Evolutionary conservation across 768 basidiomycete genomes (phyloP).

Genomic region (Boletales sp.): DNA sequence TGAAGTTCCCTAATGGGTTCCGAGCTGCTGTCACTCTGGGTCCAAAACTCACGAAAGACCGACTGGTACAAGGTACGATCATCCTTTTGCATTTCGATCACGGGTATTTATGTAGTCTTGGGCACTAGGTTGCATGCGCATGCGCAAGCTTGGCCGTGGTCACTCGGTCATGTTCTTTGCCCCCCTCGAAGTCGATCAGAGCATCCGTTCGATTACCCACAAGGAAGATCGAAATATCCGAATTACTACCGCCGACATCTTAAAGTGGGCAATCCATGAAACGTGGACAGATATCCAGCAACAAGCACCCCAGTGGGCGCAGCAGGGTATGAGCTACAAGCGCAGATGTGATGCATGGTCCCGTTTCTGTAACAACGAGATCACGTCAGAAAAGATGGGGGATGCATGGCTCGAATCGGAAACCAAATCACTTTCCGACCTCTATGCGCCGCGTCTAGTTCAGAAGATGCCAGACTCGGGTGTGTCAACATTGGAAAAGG

Average conservation of each 20-base stretch:
- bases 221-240: constrained; percentile 2
- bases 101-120: background rate
- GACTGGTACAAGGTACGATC: constrained; percentile 40
- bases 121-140: background rate
- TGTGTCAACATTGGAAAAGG: background rate
- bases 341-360: constrained; percentile 11
- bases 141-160: background rate
- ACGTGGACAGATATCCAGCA: constrained; percentile 39
- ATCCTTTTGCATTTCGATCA: background rate
- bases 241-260: constrained; percentile 26
- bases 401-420: constrained; percentile 38
- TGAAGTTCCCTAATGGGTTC: constrained; percentile 42
- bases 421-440: constrained; percentile 31
- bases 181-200: background rate
- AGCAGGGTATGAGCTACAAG: constrained; percentile 27
- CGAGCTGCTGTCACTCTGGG: constrained; percentile 31
- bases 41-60: constrained; percentile 49
- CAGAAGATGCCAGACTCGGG: background rate
- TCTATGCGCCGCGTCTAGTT: constrained; percentile 24
- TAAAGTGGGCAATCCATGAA: constrained; percentile 42
- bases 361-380: background rate
- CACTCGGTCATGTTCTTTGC: background rate
- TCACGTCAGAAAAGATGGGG: background rate
- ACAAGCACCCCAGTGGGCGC: constrained; percentile 37
- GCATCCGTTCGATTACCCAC: background rate